Evolutionary conservation across 352 stramenopile genomes (phyloP).

Genomic region (Phytopythium helicoides): DNA sequence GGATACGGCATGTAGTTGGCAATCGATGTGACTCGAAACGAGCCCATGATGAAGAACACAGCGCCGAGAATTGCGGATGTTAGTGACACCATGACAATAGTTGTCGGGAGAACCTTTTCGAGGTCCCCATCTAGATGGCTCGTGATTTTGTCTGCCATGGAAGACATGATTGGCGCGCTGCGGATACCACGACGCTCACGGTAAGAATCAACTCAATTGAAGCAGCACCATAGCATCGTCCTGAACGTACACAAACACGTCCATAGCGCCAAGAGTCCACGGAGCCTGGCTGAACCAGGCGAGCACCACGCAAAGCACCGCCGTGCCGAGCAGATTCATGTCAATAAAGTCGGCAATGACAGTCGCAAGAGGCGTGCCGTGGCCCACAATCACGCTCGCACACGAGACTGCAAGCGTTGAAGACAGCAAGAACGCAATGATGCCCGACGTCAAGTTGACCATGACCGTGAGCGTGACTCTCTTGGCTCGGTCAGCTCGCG

Average conservation of each 20-base stretch:
- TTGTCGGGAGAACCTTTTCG: constrained; percentile 60
- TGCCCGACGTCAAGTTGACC: constrained; percentile 69
- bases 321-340: constrained; percentile 79
- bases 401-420: constrained; percentile 79
- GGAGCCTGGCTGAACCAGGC: constrained; percentile 72
- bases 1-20: constrained; percentile 86
- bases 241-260: constrained; percentile 65
- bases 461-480: constrained; percentile 24
- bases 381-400: constrained; percentile 73
- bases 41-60: constrained; percentile 68
- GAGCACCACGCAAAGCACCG: constrained; percentile 62
- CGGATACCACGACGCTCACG: neutral
- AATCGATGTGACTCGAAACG: constrained; percentile 70
- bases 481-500: constrained; percentile 15
- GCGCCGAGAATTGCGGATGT: constrained; percentile 61
- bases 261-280: constrained; percentile 74
- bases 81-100: constrained; percentile 66
- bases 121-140: constrained; percentile 55
- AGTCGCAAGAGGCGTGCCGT: constrained; percentile 48
- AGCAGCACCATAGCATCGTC: neutral
- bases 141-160: constrained; percentile 74
- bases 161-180: constrained; percentile 66
- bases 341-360: constrained; percentile 82
- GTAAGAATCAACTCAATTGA: too few relatives aligned
- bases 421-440: constrained; percentile 77